phyloP scores from a whole-genome alignment of 2,329 filamentous ascomycete genomes.

The Incumbomyces lentus region DNA sequence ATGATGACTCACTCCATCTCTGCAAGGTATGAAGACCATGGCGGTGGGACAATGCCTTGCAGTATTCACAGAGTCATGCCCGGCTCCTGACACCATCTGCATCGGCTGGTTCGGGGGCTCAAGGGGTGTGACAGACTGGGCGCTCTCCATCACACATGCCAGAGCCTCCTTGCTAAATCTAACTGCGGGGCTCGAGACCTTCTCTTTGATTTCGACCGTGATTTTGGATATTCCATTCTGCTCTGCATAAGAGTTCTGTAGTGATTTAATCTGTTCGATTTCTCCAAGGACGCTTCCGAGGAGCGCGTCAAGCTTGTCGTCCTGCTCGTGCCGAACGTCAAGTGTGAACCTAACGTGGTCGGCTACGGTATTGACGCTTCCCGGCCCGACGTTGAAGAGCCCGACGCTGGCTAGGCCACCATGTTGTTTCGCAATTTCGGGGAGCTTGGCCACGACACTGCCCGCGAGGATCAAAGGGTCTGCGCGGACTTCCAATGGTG shows the following conservation, averaged over 20 bases:
- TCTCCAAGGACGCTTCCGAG: constrained; percentile 10
- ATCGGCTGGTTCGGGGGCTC: constrained; percentile 34
- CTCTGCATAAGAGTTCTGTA: constrained; percentile 3
- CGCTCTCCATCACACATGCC: constrained; percentile 50
- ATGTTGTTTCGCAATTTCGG: constrained; percentile 48
- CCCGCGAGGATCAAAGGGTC: constrained; percentile 60
- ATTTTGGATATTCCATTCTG: constrained; percentile 1
- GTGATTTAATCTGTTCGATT: constrained; percentile 2
- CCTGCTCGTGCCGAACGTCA: constrained; percentile 16
- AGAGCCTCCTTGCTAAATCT: constrained; percentile 57
- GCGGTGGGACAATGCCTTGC: constrained; percentile 50
- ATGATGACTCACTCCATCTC: constrained; percentile 53
- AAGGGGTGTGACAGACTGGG: constrained; percentile 42
- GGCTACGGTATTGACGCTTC: constrained; percentile 64
- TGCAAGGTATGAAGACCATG: constrained; percentile 59
- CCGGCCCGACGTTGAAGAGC: constrained; percentile 55
- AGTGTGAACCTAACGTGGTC: constrained; percentile 42
- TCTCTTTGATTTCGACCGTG: constrained; percentile 11
- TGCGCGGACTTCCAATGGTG: constrained; percentile 53
- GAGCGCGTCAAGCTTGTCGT: constrained; percentile 6
- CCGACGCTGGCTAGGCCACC: constrained; percentile 59
- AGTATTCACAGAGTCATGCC: constrained; percentile 55
- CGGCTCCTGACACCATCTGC: constrained; percentile 52
- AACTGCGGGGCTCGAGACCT: constrained; percentile 31
- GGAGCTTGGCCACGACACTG: constrained; percentile 56